Evolutionary conservation across 805 yeast species (phyloP).

Genomic region (Huiozyma naganishii): DNA sequence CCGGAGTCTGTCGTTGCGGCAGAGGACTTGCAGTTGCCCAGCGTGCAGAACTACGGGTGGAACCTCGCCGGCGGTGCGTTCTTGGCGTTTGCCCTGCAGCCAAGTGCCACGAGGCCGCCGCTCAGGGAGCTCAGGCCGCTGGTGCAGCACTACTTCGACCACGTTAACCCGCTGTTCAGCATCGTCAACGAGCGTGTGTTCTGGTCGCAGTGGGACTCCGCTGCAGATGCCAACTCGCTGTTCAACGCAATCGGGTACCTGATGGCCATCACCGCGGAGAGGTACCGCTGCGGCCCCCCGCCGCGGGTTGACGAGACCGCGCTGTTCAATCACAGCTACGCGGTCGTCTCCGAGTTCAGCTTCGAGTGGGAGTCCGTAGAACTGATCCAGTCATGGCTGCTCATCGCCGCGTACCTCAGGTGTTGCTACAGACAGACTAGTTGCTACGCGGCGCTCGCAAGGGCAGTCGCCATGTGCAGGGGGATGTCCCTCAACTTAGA

Average conservation of each 20-base stretch:
- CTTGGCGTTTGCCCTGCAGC: constrained; percentile 22
- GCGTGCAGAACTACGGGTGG: constrained; percentile 57
- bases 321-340: constrained; percentile 33
- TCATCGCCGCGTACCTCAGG: constrained; percentile 35
- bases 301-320: constrained; percentile 29
- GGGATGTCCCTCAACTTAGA: constrained; percentile 35
- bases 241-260: constrained; percentile 43
- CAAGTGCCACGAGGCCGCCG: not conserved
- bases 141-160: constrained; percentile 23
- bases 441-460: constrained; percentile 32
- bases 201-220: constrained; percentile 34
- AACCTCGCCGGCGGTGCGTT: constrained; percentile 51
- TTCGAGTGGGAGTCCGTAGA: constrained; percentile 46
- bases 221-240: constrained; percentile 28
- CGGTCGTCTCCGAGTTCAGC: constrained; percentile 30
- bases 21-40: constrained; percentile 34
- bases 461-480: constrained; percentile 33
- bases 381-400: constrained; percentile 40
- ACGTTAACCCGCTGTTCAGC: constrained; percentile 43
- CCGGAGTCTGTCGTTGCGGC: constrained; percentile 27
- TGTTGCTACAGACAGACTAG: constrained; percentile 36
- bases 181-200: constrained; percentile 46
- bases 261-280: constrained; percentile 38
- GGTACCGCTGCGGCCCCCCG: constrained; percentile 36
- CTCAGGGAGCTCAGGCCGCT: no score